These are phyloP conservation scores for Bocquillonia castaneifolia DNA, from an alignment of 441 rosid species.

Conservation along the genomic window DNA sequence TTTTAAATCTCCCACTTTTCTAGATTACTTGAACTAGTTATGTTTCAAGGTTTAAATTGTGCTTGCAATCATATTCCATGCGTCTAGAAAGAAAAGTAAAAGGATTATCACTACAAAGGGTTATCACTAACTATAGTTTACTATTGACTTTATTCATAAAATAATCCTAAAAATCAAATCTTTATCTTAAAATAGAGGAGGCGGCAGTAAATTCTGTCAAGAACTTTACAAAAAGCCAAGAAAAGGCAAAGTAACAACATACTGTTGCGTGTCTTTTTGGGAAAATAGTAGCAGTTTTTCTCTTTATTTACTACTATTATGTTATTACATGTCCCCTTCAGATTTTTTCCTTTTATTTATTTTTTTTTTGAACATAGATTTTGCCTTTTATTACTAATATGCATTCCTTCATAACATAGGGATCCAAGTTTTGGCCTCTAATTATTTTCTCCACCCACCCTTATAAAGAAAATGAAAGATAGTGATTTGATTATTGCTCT, in stretches of 20 bases:
- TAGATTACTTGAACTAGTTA: neutral
- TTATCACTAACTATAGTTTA: neutral
- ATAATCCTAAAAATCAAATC: neutral
- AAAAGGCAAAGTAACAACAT: neutral
- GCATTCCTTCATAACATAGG: slow-evolving; percentile 4
- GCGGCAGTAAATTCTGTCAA: slow-evolving; percentile 6
- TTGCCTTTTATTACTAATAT: neutral
- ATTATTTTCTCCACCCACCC: slow-evolving; percentile 30
- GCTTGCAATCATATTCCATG: neutral
- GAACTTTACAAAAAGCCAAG: slow-evolving; percentile 12
- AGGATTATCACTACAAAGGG: no score
- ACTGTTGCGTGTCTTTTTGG: slow-evolving; percentile 8
- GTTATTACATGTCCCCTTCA: neutral
- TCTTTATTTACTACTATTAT: neutral
- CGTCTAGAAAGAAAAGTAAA: neutral
- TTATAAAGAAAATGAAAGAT: neutral
- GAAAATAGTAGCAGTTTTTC: neutral
- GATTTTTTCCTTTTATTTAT: neutral
- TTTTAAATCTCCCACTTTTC: no score
- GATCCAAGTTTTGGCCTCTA: slow-evolving; percentile 12
- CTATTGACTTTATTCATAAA: neutral
- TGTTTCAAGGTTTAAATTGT: neutral
- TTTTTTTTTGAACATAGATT: no score
- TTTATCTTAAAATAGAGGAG: neutral
- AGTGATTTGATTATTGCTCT: neutral